A percentile compares a stretch with the other conserved stretches of the same genome.
Conservation (phyloP, 345 rosid genomes). For the Boechera divaricarpa region DNA sequence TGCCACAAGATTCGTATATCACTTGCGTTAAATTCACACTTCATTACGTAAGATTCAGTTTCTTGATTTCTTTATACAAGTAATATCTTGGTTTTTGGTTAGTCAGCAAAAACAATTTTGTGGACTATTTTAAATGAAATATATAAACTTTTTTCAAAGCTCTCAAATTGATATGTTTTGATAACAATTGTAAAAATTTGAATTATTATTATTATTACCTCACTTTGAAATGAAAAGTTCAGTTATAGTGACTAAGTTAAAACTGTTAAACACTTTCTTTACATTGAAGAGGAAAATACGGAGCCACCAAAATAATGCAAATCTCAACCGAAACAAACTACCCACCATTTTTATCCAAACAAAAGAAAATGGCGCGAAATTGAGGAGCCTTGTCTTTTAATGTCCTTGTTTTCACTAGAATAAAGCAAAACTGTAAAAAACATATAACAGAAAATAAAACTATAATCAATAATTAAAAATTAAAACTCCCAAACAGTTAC, state of each 20-base stretch:
- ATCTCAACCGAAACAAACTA: constrained; percentile 35
- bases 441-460: not conserved
- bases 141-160: not conserved
- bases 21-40: constrained; percentile 40
- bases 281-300: constrained; percentile 25
- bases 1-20: constrained; percentile 32
- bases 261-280: not conserved
- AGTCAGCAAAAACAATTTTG: constrained; percentile 22
- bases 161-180: not conserved
- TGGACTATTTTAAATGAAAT: constrained; percentile 4
- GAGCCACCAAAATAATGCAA: constrained; percentile 39
- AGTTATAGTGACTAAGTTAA: not conserved
- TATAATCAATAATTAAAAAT: not conserved
- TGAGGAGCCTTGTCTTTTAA: constrained; percentile 36
- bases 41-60: constrained; percentile 44
- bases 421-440: not conserved
- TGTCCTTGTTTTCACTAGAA: not conserved
- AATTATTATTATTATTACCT: too few relatives aligned
- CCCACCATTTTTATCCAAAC: not conserved
- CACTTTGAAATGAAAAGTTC: not conserved
- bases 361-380: constrained; percentile 23
- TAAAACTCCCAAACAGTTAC: not conserved
- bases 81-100: constrained; percentile 16
- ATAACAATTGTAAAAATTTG: not conserved
- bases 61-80: constrained; percentile 37